Evolutionary conservation across 805 yeast species (phyloP).

Genomic region (Ogataea kodamae): DNA sequence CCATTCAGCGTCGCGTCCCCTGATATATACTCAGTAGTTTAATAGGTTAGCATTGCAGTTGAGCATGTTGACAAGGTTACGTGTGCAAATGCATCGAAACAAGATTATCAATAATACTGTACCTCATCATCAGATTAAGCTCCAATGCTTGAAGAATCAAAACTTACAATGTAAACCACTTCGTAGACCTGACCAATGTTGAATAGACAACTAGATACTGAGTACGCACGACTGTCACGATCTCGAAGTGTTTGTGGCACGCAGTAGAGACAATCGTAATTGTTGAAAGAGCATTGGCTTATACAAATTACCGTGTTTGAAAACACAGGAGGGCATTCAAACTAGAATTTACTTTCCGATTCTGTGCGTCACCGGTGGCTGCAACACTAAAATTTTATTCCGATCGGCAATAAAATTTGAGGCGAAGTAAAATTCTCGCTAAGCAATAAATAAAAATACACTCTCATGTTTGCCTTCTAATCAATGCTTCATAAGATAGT

Average conservation of each 20-base stretch:
- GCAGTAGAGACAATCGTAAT: conserved; percentile 73
- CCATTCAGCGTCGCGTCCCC: too few relatives aligned
- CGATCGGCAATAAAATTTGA: too few relatives aligned
- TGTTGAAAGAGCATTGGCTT: conserved; percentile 81
- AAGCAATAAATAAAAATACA: too few relatives aligned
- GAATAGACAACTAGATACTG: conserved; percentile 52
- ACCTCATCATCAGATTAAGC: conserved; percentile 66
- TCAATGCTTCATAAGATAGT: too few relatives aligned
- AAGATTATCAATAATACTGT: conserved; percentile 65
- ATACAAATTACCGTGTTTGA: conserved; percentile 56
- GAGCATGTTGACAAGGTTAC: conserved; percentile 74
- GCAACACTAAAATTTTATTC: too few relatives aligned
- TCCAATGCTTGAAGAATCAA: conserved; percentile 62
- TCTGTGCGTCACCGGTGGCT: too few relatives aligned
- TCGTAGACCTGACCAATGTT: conserved; percentile 71
- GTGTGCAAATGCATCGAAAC: conserved; percentile 63
- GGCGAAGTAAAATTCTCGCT: too few relatives aligned
- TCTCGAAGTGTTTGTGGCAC: conserved; percentile 76
- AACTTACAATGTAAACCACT: conserved; percentile 68
- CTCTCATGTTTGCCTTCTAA: too few relatives aligned
- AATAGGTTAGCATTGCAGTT: too few relatives aligned
- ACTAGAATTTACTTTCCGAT: too few relatives aligned
- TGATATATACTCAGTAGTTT: too few relatives aligned
- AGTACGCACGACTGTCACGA: conserved; percentile 70
- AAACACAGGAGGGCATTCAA: conserved; percentile 38